Evolutionary conservation across 441 rosid species (phyloP), one percentile per base, ranked within the genome.

Genomic region (Populus tomentosa): DNA sequence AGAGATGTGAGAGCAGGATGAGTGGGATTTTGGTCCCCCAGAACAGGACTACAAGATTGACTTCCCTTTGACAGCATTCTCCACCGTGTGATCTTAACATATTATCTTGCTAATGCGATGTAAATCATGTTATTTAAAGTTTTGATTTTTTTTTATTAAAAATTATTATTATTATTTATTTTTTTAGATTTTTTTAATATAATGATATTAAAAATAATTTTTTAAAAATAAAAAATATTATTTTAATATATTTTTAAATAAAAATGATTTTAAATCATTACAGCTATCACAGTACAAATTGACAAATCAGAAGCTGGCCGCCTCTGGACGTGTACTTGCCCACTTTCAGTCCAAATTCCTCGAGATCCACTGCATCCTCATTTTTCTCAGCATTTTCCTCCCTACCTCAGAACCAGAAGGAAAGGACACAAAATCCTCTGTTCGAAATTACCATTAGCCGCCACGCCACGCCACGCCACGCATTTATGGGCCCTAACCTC

Each of bases 21-120:
- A 79, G 85, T 82, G 87, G 89, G 78, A 83, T 78, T 72, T 77
- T 78, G 92, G 90, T 84, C 88, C 86, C 74, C 85, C 61, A 7
- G 0, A 23, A 73, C 11, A 7, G 9, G 35, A 24, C 40, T 67
- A 28, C 56, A 26, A 56, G 20, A 77, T 85, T 83, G 86, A 83
- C 83, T 50, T 71, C 30, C 74, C n/a, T 80, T 84, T 84, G 84
- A 79, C 79, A n/a, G 32, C 30, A 50, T 13, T 72, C 74, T 53
- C 63, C 18, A 28, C 85, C 89, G 75, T 81, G 75, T 72, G 85
- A 83, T 80, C 75, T 69, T 18, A 32, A 32, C 7, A 33, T 33
- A 6, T 6, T 33, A 5, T 32, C 0, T 33, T 6, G 7, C 1
- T 0, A 33, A 33, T 1, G 1, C 0, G 0, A 5, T 33, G 7